phyloP scores from a whole-genome alignment of 2,329 filamentous ascomycete species.

The Elsinoe perseae region DNA sequence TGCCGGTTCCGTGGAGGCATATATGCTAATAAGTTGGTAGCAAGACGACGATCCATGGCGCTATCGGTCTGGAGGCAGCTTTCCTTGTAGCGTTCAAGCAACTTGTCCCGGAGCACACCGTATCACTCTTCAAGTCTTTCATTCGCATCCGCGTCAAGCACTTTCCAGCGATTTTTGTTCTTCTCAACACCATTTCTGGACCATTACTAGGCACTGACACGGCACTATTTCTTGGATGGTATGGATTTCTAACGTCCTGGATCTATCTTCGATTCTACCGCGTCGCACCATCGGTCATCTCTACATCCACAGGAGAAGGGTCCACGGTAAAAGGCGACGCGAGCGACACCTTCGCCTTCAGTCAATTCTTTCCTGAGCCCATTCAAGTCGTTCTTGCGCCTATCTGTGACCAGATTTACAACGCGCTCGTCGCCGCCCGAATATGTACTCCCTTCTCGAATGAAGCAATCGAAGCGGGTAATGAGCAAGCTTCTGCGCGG shows the following conservation, averaged over 20 bases:
- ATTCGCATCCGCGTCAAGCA: constrained; percentile 81
- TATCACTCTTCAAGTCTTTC: constrained; percentile 82
- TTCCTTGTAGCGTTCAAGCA: constrained; percentile 98
- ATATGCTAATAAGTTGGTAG: constrained; percentile 20
- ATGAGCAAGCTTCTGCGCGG: constrained; percentile 60
- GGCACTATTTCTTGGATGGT: constrained; percentile 68
- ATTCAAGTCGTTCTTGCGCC: constrained; percentile 69
- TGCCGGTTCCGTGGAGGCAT: neutral
- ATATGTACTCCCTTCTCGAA: constrained; percentile 80
- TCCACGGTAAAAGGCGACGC: constrained; percentile 70
- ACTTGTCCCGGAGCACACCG: constrained; percentile 92
- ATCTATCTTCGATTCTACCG: constrained; percentile 96
- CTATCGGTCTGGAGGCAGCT: constrained; percentile 78
- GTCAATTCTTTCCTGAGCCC: constrained; percentile 86
- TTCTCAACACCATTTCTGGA: constrained; percentile 62
- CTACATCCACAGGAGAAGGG: constrained; percentile 43
- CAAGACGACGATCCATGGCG: constrained; percentile 79
- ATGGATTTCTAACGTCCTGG: constrained; percentile 83
- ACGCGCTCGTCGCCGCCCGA: constrained; percentile 62
- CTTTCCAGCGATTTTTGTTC: constrained; percentile 66
- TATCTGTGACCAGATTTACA: constrained; percentile 68
- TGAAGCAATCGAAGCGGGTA: constrained; percentile 67
- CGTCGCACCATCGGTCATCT: constrained; percentile 51
- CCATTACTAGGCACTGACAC: constrained; percentile 62
- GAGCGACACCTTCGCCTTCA: constrained; percentile 91